Base-by-base conservation (phyloP, 306 rosid species). In the Quillaja saponaria region DNA sequence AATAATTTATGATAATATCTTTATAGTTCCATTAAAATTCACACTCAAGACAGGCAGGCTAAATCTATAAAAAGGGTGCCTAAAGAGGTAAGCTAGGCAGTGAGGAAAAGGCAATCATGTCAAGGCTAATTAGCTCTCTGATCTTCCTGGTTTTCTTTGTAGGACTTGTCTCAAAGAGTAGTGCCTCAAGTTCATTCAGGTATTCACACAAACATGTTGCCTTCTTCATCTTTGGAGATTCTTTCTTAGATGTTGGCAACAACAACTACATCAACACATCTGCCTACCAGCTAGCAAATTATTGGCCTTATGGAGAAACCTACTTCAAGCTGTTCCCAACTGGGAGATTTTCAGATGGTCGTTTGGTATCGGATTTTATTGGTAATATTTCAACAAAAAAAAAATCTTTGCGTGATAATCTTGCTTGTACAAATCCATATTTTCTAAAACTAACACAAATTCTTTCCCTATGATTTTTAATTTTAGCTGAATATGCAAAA, bases 241-340 rank as follows among this genome's bases (percentile, higher is more conserved):
- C 87, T 5, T 82, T 60, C 82, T 71, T 82, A 46, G 87, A 82
- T 41, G 71, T 79, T 11, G 87, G 87, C 63, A 82, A 82, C 82
- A 82, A 82, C 78, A 82, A 79, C 18, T 82, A 82, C 87, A 82
- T 82, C 73, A 78, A 82, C 78, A 79, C 87, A 17, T 59, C 87
- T n/a, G 78, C 82, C 67, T 77, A 78, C 0, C 81, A 78, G 74
- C 87, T 78, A 62, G 87, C 87, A 15, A 82, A 82, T 56, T 82
- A 78, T 82, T 69, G 72, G 76, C 87, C 87, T 21, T 82, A 82
- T 8, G 87, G 87, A 14, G 64, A 76, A 38, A 79, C 80, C 10
- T 76, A 60, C 71, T 82, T 78, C 62, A 45, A 68, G 17, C n/a
- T n/a, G n/a, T 76, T 68, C 54, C 84, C 87, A 7, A 82, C 87